Evolutionary conservation across 306 rosid species (phyloP), one percentile per base, ranked within the genome.

Genomic region (Arachis hypogaea): DNA sequence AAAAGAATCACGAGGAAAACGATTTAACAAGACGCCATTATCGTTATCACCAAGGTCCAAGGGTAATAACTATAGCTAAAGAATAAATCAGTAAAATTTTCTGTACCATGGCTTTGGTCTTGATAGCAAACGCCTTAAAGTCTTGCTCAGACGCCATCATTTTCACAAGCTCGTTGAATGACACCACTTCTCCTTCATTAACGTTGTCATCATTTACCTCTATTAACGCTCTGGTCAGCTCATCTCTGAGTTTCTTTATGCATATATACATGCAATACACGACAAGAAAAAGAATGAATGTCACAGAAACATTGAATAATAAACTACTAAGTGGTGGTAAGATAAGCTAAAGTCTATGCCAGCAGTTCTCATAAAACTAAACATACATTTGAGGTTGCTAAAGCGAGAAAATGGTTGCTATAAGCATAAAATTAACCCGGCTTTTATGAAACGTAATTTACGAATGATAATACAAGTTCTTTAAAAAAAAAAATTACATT

Each of bases 91-190:
- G 56, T 41, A 61, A n/a, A 9, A 0, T 11, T 7, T 22, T 54
- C 29, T 44, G 74, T 84, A 92, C 97, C 97, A 87, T 86, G 66
- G 96, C 93, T 82, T 89, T 92, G 67, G 93, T 92, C 82, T 81
- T 83, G 83, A 87, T 89, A 62, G 96, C 97, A 81, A 92, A 92
- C 44, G 85, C 85, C 77, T 75, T 84, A 44, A 92, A 70, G 79
- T 92, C 96, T 55, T 84, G 87, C 59, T 80, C 81, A n/a, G 88
- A 84, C 36, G 59, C 14, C 84, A 87, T 73, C 52, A 81, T 91
- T 58, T 80, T 84, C 46, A 89, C 88, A 69, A 92, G 97, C 82
- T 92, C 81, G 66, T 89, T 68, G 76, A 89, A 89, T 18, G 97
- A 89, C 66, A 69, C 86, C 3, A 69, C 66, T 58, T 65, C 88